Conservation (phyloP, 495 filamentous ascomycete genomes). For the Podospora comata region DNA sequence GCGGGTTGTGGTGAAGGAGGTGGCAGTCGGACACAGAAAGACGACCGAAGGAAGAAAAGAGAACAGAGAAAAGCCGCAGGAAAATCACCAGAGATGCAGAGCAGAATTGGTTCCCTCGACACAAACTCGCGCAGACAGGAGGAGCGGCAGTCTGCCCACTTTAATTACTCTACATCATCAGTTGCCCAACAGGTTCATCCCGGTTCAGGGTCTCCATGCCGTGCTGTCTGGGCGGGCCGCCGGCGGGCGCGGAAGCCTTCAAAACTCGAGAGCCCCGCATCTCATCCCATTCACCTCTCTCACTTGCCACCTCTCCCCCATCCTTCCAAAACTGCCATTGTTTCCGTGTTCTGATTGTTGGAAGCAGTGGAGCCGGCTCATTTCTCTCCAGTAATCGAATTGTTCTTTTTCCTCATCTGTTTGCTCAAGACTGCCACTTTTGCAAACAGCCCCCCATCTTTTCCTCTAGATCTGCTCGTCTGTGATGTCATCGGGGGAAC, state of each 20-base stretch:
- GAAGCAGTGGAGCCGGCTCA: background rate
- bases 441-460: background rate
- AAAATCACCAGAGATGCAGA: conserved; percentile 6
- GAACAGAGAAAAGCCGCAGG: background rate
- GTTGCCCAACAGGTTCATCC: conserved; percentile 10
- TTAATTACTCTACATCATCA: conserved; percentile 15
- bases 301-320: background rate
- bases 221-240: background rate
- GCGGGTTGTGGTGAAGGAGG: background rate
- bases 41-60: background rate
- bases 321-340: background rate
- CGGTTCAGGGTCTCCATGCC: conserved; percentile 12
- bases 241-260: conserved; percentile 9
- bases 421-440: background rate
- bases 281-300: background rate
- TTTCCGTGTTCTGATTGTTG: background rate
- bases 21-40: background rate
- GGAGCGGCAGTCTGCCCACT: conserved; percentile 5
- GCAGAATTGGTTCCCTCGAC: background rate
- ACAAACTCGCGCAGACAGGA: conserved; percentile 1
- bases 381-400: background rate
- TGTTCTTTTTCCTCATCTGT: background rate
- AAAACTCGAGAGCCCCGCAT: conserved; percentile 9
- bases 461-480: background rate
- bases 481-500: conserved; percentile 21